A percentile compares a stretch with the other conserved stretches of the same genome.
phyloP scores from a whole-genome alignment of 768 basidiomycete genomes.

The Boletus patriciae region DNA sequence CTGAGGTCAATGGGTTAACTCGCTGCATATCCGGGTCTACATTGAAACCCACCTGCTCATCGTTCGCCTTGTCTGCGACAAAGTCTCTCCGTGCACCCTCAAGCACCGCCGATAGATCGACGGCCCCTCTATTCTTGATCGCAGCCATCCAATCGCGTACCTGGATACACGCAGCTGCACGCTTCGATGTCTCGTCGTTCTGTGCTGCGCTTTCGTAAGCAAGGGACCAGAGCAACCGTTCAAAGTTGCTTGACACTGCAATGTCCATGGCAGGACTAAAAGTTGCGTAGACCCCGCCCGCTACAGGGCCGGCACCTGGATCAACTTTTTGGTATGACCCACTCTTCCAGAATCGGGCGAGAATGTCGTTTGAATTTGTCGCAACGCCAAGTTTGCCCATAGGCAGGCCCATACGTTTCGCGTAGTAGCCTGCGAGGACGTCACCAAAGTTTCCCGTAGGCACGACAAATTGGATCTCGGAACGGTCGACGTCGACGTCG shows the following conservation, averaged over 20 bases:
- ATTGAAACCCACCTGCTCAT: conserved; percentile 65
- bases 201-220: conserved; percentile 62
- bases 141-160: conserved; percentile 84
- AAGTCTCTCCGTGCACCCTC: conserved; percentile 81
- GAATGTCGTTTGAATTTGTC: conserved; percentile 97
- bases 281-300: conserved; percentile 82
- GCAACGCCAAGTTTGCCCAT: conserved; percentile 83
- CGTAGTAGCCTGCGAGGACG: conserved; percentile 94
- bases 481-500: conserved; percentile 32
- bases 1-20: conserved; percentile 41
- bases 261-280: conserved; percentile 99
- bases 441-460: conserved; percentile 99
- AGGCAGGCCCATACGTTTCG: conserved; percentile 91
- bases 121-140: conserved; percentile 79
- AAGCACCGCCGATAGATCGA: conserved; percentile 69
- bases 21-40: neutral
- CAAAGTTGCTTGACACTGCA: conserved; percentile 95
- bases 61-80: conserved; percentile 79
- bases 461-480: conserved; percentile 86
- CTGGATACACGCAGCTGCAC: conserved; percentile 53
- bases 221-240: conserved; percentile 93
- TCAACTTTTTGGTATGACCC: conserved; percentile 89
- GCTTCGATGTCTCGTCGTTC: conserved; percentile 29
- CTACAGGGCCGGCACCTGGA: conserved; percentile 36
- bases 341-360: conserved; percentile 90